These are phyloP conservation scores for Chaetomium cochliodes DNA, from an alignment of 495 filamentous ascomycete species.

Conservation along the genomic window DNA sequence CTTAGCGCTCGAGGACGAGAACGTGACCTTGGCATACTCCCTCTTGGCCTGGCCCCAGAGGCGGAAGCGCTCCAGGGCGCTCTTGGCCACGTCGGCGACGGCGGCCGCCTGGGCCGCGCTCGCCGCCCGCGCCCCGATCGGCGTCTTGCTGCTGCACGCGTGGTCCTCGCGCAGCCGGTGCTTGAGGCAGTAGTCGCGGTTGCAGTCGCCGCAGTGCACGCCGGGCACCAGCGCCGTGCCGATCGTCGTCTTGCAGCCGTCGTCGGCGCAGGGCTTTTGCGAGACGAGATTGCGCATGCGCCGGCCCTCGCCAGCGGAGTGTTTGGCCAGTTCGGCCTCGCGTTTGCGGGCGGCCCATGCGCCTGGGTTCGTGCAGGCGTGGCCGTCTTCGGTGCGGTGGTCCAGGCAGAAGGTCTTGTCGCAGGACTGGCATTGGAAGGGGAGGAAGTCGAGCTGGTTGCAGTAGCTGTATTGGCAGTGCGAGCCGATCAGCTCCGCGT, in stretches of 20 bases:
- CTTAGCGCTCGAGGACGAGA: slow-evolving; percentile 46
- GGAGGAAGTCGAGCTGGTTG: slow-evolving; percentile 93
- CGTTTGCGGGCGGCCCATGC: slow-evolving; percentile 77
- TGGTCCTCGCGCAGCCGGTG: slow-evolving; percentile 88
- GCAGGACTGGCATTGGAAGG: slow-evolving; percentile 91
- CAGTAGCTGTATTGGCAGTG: slow-evolving; percentile 92
- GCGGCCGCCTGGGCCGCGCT: slow-evolving; percentile 36
- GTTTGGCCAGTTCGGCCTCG: slow-evolving; percentile 52
- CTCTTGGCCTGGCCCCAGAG: slow-evolving; percentile 53
- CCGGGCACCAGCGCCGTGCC: slow-evolving; percentile 74
- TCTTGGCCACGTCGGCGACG: slow-evolving; percentile 58
- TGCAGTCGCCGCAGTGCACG: slow-evolving; percentile 78
- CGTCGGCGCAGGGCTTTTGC: slow-evolving; percentile 62
- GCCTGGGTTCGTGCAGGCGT: slow-evolving; percentile 76
- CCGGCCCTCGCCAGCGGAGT: slow-evolving; percentile 46
- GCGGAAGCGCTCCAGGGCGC: slow-evolving; percentile 66
- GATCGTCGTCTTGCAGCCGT: slow-evolving; percentile 79
- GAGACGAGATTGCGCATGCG: slow-evolving; percentile 45
- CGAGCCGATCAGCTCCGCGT: slow-evolving; percentile 79
- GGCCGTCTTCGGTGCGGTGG: slow-evolving; percentile 83
- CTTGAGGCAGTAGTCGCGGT: slow-evolving; percentile 84
- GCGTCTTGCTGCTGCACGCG: slow-evolving; percentile 67
- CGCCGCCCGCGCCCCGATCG: slow-evolving; percentile 59
- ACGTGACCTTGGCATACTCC: slow-evolving; percentile 38
- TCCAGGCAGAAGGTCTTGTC: slow-evolving; percentile 84